Base-by-base conservation (phyloP, 768 basidiomycete species). In the Auriscalpium microsporum region DNA sequence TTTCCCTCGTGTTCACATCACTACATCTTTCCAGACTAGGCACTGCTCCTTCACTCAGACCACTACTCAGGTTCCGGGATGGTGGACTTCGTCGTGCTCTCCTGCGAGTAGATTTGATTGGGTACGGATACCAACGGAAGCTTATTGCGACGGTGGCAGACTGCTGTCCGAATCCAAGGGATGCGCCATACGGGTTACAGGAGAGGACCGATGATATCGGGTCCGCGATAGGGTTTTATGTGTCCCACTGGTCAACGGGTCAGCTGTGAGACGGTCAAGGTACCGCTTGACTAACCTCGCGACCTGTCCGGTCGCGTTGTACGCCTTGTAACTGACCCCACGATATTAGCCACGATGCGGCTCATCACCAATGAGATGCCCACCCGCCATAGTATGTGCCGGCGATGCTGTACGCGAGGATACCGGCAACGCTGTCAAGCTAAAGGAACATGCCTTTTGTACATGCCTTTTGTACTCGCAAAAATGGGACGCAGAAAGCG, bases 301-400 rank as follows among this genome's bases (percentile, higher is more conserved):
- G 37, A 56, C 62, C 62, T 75, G 74, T 16, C 73, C 71, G n/a
- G 61, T 57, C n/a, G 74, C 69, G 61, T 73, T 72, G 67, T 74
- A 75, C 6, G 73, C 58, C 42, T 64, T 56, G 57, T 69, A 71
- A 1, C 70, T 69, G 52, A n/a, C 17, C 42, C 3, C 9, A 28
- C 10, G 50, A 48, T 16, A 36, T 23, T 7, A 11, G 36, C 19
- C 34, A 55, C 8, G 10, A 36, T 33, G 36, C 33, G 36, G 28
- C 6, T 54, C 23, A 42, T 47, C 9, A 8, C 10, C 38, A 34
- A 28, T 47, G 35, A 34, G 55, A 45, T 49, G 55, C 67, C 17
- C 42, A 70, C 69, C 72, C 71, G 11, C 65, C 55, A 63, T 72
- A 73, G 48, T 55, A 63, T 34, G 63, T 59, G 34, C 71, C 69